phyloP scores from a whole-genome alignment of 2,329 filamentous ascomycete species.

The Alternaria longipes region DNA sequence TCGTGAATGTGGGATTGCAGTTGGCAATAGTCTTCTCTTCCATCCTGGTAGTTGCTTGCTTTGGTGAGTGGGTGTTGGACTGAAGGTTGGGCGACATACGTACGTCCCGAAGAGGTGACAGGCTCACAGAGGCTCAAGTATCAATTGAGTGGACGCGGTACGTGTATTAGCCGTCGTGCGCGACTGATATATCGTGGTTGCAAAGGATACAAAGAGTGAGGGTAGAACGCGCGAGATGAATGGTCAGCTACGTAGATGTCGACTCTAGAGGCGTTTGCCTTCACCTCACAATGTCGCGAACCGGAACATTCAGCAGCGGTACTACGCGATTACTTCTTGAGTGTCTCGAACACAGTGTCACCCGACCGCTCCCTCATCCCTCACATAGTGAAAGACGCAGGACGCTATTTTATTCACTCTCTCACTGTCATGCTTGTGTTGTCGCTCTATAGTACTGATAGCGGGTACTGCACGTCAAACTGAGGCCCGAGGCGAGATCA shows the following conservation, averaged over 20 bases:
- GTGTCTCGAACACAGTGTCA: not conserved
- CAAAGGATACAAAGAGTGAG: not conserved
- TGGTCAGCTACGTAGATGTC: not conserved
- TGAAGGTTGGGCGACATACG: too few relatives aligned
- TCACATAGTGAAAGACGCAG: not conserved
- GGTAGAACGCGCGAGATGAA: not conserved
- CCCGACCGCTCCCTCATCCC: not conserved
- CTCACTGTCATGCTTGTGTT: too few relatives aligned
- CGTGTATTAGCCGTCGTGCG: fast-evolving
- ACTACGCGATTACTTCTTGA: too few relatives aligned
- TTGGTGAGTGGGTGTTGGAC: not conserved
- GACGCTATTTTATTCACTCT: fast-evolving
- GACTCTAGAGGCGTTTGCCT: not conserved
- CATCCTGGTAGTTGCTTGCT: not conserved
- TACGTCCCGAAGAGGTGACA: not conserved
- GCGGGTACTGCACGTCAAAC: fast-evolving
- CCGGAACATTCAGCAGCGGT: not conserved
- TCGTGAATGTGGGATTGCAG: not conserved
- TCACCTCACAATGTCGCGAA: not conserved
- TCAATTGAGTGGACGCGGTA: not conserved
- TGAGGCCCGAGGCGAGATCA: not conserved
- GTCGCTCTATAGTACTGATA: too few relatives aligned
- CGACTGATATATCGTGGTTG: not conserved
- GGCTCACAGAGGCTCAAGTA: not conserved
- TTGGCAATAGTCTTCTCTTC: not conserved